Base-by-base conservation (phyloP, 1,284 basidiomycete genomes). In the Ganoderma resinaceum region DNA sequence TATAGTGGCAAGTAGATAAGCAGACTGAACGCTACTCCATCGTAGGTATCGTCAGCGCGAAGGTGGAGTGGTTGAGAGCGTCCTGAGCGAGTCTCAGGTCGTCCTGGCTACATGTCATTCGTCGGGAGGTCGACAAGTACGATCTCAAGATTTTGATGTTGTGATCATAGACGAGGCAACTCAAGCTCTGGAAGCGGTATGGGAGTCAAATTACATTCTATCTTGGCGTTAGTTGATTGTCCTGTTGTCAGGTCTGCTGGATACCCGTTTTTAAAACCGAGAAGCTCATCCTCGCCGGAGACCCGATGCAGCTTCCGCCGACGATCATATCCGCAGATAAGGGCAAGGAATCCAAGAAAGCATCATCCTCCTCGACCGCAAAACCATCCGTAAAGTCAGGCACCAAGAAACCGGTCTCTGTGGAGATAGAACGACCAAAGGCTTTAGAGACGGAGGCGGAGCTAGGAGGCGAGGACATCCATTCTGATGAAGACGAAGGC, bases 151-250 rank as follows among this genome's bases (percentile, higher is more conserved):
- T 2, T 99, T 98, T 75, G 97, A 99, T 78, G 91, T 96, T 0
- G 90, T 96, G 9, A 93, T 99, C 53, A 95, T 99, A 52, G 97
- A 99, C 74, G 97, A 99, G 81, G 95, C 96, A 0, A 98, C 97
- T 0, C 97, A 99, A 79, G 97, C 96, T 2, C 79, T 98, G n/a
- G 97, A 99, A 81, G 94, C 96, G 9, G 94, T 96, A 76, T 3
- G 58, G 23, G 9, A 5, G 9, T n/a, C n/a, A 18, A 73, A 81
- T 74, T 35, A 14, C 26, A 9, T 31, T 23, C 23, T 72, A 46
- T 46, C 11, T 26, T 6, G 2, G 23, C 23, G 12, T 38, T 16
- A 11, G n/a, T 12, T 37, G 9, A 60, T 16, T 26, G 26, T 31
- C 35, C 35, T 16, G 37, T 23, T 60, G n/a, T 20, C 67, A 95